A percentile compares a stretch with the other conserved stretches of the same genome.
Evolutionary conservation across 2,329 filamentous ascomycete species (phyloP).

Genomic region (Trichothecium roseum): DNA sequence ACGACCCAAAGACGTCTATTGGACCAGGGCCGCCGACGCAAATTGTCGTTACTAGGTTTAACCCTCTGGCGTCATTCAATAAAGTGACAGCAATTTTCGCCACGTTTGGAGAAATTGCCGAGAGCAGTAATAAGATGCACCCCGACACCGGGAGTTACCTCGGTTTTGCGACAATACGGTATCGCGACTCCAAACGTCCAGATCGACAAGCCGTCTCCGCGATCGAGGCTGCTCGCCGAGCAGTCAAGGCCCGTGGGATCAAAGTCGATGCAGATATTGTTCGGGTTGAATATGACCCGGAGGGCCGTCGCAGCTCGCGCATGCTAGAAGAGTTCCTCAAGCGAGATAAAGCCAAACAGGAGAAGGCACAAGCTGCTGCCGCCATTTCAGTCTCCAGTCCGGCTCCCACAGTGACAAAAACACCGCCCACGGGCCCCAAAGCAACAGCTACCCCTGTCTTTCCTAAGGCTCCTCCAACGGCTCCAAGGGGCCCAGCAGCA

Average conservation of each 20-base stretch:
- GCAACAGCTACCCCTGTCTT: constrained; percentile 16
- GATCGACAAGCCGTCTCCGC: constrained; percentile 46
- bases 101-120: constrained; percentile 76
- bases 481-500: constrained; percentile 73
- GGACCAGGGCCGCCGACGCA: constrained; percentile 84
- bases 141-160: constrained; percentile 90
- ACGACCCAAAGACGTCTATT: constrained; percentile 73
- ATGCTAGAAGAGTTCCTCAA: constrained; percentile 68
- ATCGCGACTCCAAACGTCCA: constrained; percentile 56
- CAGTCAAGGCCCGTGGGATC: constrained; percentile 65
- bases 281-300: constrained; percentile 78
- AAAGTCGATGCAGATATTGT: constrained; percentile 70
- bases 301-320: constrained; percentile 70
- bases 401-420: constrained; percentile 10
- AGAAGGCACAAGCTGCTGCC: constrained; percentile 21
- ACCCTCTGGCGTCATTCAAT: constrained; percentile 73
- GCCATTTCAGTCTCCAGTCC: constrained; percentile 11
- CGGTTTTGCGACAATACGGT: constrained; percentile 85
- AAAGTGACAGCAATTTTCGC: constrained; percentile 69
- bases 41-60: constrained; percentile 91
- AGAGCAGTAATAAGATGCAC: constrained; percentile 89
- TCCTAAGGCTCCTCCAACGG: constrained; percentile 59
- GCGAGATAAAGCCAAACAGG: constrained; percentile 53
- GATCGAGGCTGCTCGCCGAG: constrained; percentile 70
- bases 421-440: constrained; percentile 27